Base-by-base conservation (phyloP, 106 monocot species). In the Hemerocallis citrina region DNA sequence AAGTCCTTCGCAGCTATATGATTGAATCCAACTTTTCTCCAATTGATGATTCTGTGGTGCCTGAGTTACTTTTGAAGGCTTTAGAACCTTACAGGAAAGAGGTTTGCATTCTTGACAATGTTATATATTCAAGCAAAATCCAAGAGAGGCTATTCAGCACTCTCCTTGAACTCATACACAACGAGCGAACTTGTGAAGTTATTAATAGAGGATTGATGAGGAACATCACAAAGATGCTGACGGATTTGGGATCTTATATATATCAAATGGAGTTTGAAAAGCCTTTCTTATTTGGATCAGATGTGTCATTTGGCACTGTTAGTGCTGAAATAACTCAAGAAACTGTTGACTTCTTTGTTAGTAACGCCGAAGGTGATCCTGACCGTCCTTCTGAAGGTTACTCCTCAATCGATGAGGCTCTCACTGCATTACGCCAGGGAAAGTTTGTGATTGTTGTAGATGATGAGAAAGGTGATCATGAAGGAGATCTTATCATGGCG, bases 401-500 rank as follows among this genome's bases (percentile, higher is more conserved):
- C 38, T 81, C 68, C 23, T 82, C 90, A 1, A 65, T 85, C 51
- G 82, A 74, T 17, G 56, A 85, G 72, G 90, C 81, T 25, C 52
- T 82, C 30, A 59, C 36, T 23, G 67, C 81, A 23, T 65, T 90
- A 65, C 66, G 71, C 29, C 65, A 77, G 49, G 90, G 90, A 61
- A 71, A 82, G 93, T 85, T 88, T 79, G 88, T 88, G 62, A 82
- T 88, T 72, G 88, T 69, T 71, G 93, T 85, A 74, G 81, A 88
- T 79, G 93, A 88, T 84, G 93, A 85, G 59, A 74, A 84, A 35
- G 79, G 81, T 2, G 78, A 79, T 20, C 39, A 69, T 24, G 84
- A 88, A 76, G 88, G 88, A 28, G 73, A 81, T 69, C 72, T 88
- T 55, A 79, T 93, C 63, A 93, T 93, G 85, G 84, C 88, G 67